phyloP scores from a whole-genome alignment of 306 rosid species.

The Lathyrus sativus region DNA sequence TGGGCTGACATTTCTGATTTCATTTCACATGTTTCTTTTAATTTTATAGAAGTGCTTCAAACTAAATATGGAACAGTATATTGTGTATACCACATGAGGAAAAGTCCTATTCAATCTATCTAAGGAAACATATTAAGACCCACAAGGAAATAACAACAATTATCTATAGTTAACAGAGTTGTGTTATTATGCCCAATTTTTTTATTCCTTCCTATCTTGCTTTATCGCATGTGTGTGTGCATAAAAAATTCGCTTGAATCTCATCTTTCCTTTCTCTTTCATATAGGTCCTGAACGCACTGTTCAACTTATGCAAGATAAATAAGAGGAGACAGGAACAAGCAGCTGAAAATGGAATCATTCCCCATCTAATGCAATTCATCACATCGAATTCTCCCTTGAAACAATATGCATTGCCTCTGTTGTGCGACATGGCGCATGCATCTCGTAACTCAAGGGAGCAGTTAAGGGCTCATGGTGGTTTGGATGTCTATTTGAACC shows the following conservation, averaged over 20 bases:
- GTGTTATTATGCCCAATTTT: slow-evolving; percentile 10
- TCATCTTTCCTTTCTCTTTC: slow-evolving; percentile 35
- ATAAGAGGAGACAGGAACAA: slow-evolving; percentile 98
- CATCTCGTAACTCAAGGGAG: slow-evolving; percentile 98
- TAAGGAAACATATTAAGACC: slow-evolving; percentile 4
- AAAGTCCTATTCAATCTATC: background rate
- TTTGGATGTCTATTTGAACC: slow-evolving; percentile 94
- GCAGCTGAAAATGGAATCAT: slow-evolving; percentile 99
- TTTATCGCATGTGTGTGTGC: background rate
- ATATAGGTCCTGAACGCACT: slow-evolving; percentile 89
- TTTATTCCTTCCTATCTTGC: slow-evolving; percentile 13
- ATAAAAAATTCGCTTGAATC: slow-evolving; percentile 31
- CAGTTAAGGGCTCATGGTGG: slow-evolving; percentile 99
- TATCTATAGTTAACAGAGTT: slow-evolving; percentile 5
- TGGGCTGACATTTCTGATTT: slow-evolving; percentile 15
- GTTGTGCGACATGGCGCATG: slow-evolving; percentile 99
- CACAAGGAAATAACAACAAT: background rate
- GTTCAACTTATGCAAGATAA: slow-evolving; percentile 96
- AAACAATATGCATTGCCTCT: slow-evolving; percentile 88
- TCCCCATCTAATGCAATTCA: slow-evolving; percentile 93
- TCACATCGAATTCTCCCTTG: slow-evolving; percentile 88
- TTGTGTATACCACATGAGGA: background rate
- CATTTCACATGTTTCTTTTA: slow-evolving; percentile 12
- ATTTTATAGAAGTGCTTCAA: slow-evolving; percentile 9
- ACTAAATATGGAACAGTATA: slow-evolving; percentile 5